Conservation (phyloP, 1,284 basidiomycete genomes). For the Ganoderma meredithae region DNA sequence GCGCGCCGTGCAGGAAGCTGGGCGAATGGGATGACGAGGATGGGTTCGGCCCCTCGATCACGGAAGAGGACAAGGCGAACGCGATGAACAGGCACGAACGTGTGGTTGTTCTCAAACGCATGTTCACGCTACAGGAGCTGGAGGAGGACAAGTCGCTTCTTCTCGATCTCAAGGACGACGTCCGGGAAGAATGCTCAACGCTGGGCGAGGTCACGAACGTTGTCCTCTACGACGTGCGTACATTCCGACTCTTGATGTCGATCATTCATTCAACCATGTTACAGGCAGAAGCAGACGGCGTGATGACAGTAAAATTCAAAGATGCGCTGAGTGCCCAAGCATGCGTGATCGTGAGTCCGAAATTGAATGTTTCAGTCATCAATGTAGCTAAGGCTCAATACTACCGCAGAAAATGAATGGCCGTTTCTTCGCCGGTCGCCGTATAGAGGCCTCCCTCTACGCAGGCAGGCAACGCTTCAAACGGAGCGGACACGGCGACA, state of each 20-base stretch:
- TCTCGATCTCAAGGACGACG: conserved; percentile 95
- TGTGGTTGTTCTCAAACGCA: conserved; percentile 92
- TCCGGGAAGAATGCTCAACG: conserved; percentile 91
- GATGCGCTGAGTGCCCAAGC: conserved; percentile 89
- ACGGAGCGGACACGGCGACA: conserved; percentile 69
- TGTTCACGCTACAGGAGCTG: conserved; percentile 92
- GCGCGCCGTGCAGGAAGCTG: conserved; percentile 63
- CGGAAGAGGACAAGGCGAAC: conserved; percentile 57
- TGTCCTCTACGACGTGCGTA: conserved; percentile 92
- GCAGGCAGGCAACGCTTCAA: conserved; percentile 84
- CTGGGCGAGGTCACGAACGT: conserved; percentile 98
- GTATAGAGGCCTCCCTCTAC: conserved; percentile 84
- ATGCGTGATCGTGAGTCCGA: conserved; percentile 78
- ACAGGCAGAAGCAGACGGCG: conserved; percentile 91
- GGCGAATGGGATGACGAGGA: conserved; percentile 89
- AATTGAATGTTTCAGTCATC: background rate
- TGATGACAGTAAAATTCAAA: conserved; percentile 97
- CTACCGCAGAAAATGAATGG: conserved; percentile 89
- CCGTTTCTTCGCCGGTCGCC: conserved; percentile 88
- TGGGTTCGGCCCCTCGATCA: conserved; percentile 75
- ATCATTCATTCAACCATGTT: conserved; percentile 11
- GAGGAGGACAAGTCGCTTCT: conserved; percentile 88
- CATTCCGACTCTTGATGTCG: background rate
- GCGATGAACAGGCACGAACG: conserved; percentile 66
- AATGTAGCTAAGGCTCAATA: background rate